Percentiles rank a stretch among this genome's conserved stretches.
These are phyloP conservation scores for Berkeleyomyces basicola DNA, from an alignment of 2,329 filamentous ascomycete species.

Conservation along the genomic window DNA sequence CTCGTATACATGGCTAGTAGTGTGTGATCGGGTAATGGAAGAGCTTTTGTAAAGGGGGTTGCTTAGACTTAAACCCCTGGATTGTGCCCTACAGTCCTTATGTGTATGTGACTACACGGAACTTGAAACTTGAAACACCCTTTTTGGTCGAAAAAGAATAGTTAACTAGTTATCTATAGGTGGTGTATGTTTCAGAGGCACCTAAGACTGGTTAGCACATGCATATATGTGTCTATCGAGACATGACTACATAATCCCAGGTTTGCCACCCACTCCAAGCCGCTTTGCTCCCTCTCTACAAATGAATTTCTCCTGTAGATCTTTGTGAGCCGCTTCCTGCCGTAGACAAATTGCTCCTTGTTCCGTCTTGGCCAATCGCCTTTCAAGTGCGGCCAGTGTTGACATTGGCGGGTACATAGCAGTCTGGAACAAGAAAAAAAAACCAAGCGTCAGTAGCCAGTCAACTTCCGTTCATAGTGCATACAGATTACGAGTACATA, in stretches of 20 bases:
- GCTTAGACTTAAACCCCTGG: not conserved
- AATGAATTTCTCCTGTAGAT: not conserved
- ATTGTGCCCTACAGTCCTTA: not conserved
- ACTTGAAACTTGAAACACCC: not conserved
- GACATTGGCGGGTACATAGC: constrained; percentile 1
- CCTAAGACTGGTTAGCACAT: not conserved
- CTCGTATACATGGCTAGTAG: not conserved
- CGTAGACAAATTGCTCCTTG: not conserved
- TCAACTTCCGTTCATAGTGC: not conserved
- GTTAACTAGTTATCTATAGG: not conserved
- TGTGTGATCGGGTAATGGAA: not conserved
- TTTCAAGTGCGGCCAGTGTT: not conserved
- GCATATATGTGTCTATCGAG: no score
- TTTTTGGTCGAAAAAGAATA: not conserved
- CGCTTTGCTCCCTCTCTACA: not conserved
- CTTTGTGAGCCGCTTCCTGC: not conserved
- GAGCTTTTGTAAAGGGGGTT: not conserved
- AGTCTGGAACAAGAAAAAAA: not conserved
- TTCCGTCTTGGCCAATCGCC: not conserved
- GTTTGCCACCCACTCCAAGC: no score
- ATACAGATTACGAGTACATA: no score
- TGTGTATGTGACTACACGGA: no score
- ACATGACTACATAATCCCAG: no score
- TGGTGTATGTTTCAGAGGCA: not conserved
- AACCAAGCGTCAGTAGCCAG: not conserved